phyloP scores from a whole-genome alignment of 441 rosid genomes.

The Kokia cookei region DNA sequence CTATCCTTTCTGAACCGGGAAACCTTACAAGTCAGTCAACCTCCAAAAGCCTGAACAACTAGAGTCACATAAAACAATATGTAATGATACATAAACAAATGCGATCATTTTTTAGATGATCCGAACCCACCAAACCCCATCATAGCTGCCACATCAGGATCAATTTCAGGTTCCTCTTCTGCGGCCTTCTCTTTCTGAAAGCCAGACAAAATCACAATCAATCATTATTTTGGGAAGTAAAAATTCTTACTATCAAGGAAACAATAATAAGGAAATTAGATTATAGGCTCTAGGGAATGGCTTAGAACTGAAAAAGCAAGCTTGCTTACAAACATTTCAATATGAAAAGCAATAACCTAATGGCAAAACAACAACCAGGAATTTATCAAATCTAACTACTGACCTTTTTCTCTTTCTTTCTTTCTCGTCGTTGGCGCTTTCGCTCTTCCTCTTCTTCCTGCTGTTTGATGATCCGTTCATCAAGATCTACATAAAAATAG shows the following conservation, averaged over 20 bases:
- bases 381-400: constrained; percentile 8
- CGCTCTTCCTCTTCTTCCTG: constrained; percentile 90
- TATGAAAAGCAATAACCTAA: neutral
- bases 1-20: neutral
- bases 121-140: constrained; percentile 98
- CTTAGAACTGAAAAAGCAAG: neutral
- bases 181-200: constrained; percentile 73
- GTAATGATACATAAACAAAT: constrained; percentile 18
- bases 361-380: neutral
- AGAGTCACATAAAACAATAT: neutral
- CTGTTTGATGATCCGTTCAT: constrained; percentile 77
- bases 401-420: constrained; percentile 95
- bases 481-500: constrained; percentile 47
- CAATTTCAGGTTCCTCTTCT: constrained; percentile 77
- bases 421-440: constrained; percentile 71
- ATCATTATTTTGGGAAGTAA: neutral
- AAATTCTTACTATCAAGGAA: neutral
- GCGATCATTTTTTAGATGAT: constrained; percentile 57
- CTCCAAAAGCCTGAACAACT: neutral
- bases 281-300: neutral
- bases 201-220: neutral
- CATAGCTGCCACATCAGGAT: constrained; percentile 89
- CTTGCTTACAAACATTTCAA: neutral
- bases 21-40: neutral
- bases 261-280: neutral